phyloP scores from a whole-genome alignment of 2,329 filamentous ascomycete species.

The Mycosphaerella arachidis region DNA sequence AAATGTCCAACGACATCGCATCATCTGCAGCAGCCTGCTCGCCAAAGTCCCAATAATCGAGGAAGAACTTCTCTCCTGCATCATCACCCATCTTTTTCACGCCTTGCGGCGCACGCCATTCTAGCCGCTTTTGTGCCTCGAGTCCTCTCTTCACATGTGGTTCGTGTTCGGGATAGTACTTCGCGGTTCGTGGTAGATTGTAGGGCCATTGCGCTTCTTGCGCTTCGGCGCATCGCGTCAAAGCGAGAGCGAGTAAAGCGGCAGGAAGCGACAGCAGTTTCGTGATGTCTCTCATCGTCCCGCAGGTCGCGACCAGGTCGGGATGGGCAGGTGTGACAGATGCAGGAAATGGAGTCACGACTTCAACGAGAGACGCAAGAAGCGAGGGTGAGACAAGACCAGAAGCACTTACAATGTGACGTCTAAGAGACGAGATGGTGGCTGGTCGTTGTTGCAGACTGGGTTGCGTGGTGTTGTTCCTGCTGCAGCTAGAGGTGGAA shows the following conservation, averaged over 20 bases:
- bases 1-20: neutral
- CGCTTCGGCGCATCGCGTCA: slow-evolving; percentile 8
- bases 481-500: neutral
- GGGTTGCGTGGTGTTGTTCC: neutral
- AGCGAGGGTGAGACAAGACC: neutral
- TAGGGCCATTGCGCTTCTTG: slow-evolving; percentile 42
- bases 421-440: neutral
- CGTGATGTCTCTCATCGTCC: slow-evolving; percentile 22
- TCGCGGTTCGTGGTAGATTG: slow-evolving; percentile 43
- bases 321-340: neutral
- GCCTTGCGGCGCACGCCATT: slow-evolving; percentile 51
- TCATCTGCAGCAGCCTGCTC: slow-evolving; percentile 10
- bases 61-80: slow-evolving; percentile 67
- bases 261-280: slow-evolving; percentile 26
- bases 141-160: slow-evolving; percentile 39
- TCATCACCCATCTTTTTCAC: slow-evolving; percentile 69
- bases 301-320: neutral
- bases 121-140: slow-evolving; percentile 38
- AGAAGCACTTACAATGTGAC: neutral
- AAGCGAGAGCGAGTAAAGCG: slow-evolving; percentile 16
- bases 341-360: neutral
- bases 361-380: neutral
- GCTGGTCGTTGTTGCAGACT: neutral
- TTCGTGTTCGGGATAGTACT: slow-evolving; percentile 48
- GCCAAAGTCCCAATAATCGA: slow-evolving; percentile 58